phyloP scores from a whole-genome alignment of 345 rosid genomes.

The Durio zibethinus region DNA sequence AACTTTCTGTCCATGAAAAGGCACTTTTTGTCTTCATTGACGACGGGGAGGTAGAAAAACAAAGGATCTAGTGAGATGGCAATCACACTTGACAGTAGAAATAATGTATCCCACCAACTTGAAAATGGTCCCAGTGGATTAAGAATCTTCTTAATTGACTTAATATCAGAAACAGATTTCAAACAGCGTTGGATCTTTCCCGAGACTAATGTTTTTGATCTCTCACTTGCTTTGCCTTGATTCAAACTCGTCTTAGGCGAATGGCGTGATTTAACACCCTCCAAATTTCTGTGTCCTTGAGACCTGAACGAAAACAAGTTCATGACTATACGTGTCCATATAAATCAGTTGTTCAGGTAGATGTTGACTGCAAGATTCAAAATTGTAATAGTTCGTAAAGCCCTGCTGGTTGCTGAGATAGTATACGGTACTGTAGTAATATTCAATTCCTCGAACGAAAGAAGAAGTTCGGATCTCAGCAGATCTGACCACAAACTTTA shows the following conservation, averaged over 20 bases:
- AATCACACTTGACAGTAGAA: background rate
- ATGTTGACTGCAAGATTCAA: background rate
- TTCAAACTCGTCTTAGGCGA: background rate
- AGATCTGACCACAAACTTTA: no score
- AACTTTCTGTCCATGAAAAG: background rate
- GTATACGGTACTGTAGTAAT: no score
- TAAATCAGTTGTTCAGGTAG: background rate
- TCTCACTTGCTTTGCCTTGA: background rate
- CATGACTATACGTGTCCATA: background rate
- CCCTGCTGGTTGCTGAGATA: background rate
- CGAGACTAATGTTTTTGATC: background rate
- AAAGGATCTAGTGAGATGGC: constrained; percentile 1
- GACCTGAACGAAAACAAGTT: background rate
- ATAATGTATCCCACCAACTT: background rate
- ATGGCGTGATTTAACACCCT: background rate
- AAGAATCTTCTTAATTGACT: background rate
- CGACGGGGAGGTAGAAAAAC: constrained; percentile 3
- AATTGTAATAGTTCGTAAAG: background rate
- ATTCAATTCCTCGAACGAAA: no score
- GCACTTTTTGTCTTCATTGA: constrained; percentile 5
- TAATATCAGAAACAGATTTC: background rate
- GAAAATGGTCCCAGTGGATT: background rate
- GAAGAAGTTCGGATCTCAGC: no score
- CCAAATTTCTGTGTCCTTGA: background rate
- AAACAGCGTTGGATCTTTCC: background rate